These are phyloP conservation scores for Crithidia expoeki DNA, from an alignment of 208 protist genomes.

Conservation along the genomic window DNA sequence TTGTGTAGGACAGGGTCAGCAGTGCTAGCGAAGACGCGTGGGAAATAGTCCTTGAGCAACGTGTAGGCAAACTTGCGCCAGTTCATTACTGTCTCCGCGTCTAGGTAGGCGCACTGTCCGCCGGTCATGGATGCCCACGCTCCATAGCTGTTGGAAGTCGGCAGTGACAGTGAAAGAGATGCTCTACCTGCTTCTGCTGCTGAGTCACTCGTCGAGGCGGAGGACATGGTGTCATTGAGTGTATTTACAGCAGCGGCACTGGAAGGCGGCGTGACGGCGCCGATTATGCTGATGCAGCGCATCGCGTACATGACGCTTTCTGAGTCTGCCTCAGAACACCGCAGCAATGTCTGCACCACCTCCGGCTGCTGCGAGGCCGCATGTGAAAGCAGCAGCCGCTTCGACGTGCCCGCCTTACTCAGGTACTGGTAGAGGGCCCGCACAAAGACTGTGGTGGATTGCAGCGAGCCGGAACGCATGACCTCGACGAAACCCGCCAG, in stretches of 20 bases:
- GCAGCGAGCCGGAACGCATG: slow-evolving; percentile 69
- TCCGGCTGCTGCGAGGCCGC: slow-evolving; percentile 48
- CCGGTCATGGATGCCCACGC: neutral
- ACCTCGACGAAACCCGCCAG: slow-evolving; percentile 65
- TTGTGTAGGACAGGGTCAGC: slow-evolving; percentile 82
- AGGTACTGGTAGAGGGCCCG: slow-evolving; percentile 75
- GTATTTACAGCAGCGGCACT: neutral
- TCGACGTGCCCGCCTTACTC: slow-evolving; percentile 27
- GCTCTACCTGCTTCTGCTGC: neutral
- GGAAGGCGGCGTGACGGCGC: slow-evolving; percentile 46
- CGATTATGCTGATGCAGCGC: slow-evolving; percentile 76
- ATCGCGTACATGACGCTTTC: slow-evolving; percentile 68
- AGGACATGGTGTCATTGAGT: neutral
- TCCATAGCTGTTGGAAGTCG: neutral
- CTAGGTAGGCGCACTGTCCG: slow-evolving; percentile 28
- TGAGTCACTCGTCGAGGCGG: neutral
- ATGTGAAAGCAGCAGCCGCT: slow-evolving; percentile 53
- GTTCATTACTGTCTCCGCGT: slow-evolving; percentile 53
- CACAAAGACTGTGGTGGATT: slow-evolving; percentile 82
- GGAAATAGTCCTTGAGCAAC: slow-evolving; percentile 74
- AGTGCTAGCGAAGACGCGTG: slow-evolving; percentile 75
- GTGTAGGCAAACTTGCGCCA: slow-evolving; percentile 72
- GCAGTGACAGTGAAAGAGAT: neutral
- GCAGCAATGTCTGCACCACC: slow-evolving; percentile 69
- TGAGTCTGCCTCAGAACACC: slow-evolving; percentile 41